These are phyloP conservation scores for Pyricularia sp. DNA, from an alignment of 2,329 filamentous ascomycete species.

Conservation along the genomic window DNA sequence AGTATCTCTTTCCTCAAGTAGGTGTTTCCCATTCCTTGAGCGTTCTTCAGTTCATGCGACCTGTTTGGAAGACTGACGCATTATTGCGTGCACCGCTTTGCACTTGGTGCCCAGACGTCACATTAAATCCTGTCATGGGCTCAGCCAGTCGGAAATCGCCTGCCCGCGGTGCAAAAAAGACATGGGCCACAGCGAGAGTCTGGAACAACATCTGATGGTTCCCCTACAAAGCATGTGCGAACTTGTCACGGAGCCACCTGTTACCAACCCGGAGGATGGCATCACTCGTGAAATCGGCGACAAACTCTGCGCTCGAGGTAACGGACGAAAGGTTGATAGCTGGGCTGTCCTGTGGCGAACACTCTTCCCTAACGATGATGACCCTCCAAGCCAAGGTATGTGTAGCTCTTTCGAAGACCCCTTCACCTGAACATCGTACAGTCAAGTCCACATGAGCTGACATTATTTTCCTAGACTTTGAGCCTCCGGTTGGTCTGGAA, in stretches of 20 bases:
- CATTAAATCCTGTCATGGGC: neutral
- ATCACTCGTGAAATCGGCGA: neutral
- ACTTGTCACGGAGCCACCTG: neutral
- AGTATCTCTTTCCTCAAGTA: slow-evolving; percentile 1
- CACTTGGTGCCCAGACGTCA: neutral
- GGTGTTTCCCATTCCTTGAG: neutral
- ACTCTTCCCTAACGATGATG: slow-evolving; percentile 1
- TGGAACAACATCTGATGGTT: neutral
- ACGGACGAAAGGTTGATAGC: neutral
- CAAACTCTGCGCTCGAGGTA: neutral
- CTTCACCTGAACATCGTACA: neutral
- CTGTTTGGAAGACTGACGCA: neutral
- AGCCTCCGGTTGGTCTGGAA: neutral
- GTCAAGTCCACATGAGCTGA: neutral
- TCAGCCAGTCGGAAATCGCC: too few species aligned
- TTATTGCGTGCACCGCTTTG: neutral
- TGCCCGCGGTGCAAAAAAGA: neutral
- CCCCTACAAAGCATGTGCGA: neutral
- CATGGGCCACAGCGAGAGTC: neutral
- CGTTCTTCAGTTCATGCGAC: neutral
- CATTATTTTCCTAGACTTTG: neutral
- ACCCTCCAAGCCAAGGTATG: neutral
- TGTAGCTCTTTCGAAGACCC: too few species aligned
- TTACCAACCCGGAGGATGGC: slow-evolving; percentile 2
- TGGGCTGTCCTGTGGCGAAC: neutral